phyloP scores from a whole-genome alignment of 805 yeast species.

The Zygosaccharomyces bisporus region DNA sequence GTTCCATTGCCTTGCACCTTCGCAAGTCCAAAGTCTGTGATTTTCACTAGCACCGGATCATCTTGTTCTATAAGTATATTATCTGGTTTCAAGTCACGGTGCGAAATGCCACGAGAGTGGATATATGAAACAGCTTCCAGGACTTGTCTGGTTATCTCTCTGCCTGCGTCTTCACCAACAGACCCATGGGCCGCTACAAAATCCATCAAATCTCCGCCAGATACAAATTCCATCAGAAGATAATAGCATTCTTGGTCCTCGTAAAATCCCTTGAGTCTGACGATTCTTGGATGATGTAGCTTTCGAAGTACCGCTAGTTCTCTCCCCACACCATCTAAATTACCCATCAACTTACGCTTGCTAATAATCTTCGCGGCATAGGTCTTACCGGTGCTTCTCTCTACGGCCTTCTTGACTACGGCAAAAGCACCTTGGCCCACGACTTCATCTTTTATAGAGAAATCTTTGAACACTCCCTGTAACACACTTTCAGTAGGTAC shows the following conservation, averaged over 20 bases:
- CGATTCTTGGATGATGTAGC: constrained; percentile 82
- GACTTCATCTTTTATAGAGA: constrained; percentile 74
- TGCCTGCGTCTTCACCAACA: constrained; percentile 85
- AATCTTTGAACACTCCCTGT: constrained; percentile 60
- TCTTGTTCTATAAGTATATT: constrained; percentile 86
- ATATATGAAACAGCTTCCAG: constrained; percentile 81
- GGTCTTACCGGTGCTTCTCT: constrained; percentile 76
- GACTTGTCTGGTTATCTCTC: constrained; percentile 81
- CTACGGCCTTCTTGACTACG: constrained; percentile 85
- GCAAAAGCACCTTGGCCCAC: constrained; percentile 99
- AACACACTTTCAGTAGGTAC: constrained; percentile 6
- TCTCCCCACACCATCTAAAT: constrained; percentile 75
- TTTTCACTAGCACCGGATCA: constrained; percentile 87
- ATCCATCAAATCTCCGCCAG: constrained; percentile 98
- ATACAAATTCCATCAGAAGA: constrained; percentile 90
- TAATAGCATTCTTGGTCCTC: constrained; percentile 80
- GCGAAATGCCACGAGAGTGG: constrained; percentile 88
- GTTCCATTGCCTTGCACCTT: constrained; percentile 81
- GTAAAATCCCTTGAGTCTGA: constrained; percentile 73
- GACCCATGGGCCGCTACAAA: constrained; percentile 90
- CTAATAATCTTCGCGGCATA: constrained; percentile 90
- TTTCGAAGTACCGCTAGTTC: constrained; percentile 78
- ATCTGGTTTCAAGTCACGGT: constrained; percentile 94
- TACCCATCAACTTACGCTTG: constrained; percentile 73
- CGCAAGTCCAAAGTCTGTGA: constrained; percentile 95